phyloP scores from a whole-genome alignment of 2,329 filamentous ascomycete genomes.

The Arachnomyces sp. region DNA sequence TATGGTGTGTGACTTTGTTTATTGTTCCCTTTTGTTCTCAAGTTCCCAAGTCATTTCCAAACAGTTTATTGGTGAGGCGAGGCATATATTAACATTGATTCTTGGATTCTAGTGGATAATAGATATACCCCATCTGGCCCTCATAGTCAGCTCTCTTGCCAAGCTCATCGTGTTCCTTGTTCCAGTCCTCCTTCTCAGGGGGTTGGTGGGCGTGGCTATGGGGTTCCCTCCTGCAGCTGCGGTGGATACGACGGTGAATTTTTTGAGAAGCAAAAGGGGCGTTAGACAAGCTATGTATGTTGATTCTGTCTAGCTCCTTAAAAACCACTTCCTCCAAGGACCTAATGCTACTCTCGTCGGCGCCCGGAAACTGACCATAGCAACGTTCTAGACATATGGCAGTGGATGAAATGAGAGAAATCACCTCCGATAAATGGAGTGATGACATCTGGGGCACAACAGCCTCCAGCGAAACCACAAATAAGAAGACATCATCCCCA shows the following conservation, averaged over 20 bases:
- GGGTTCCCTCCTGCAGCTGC: slow-evolving; percentile 33
- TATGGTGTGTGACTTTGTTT: slow-evolving; percentile 20
- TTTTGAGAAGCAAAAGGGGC: slow-evolving; percentile 41
- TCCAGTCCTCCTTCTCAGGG: slow-evolving; percentile 31
- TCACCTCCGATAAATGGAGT: slow-evolving; percentile 49
- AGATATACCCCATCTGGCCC: slow-evolving; percentile 29
- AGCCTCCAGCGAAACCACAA: slow-evolving; percentile 6
- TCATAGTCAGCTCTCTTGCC: slow-evolving; percentile 31
- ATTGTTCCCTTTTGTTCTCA: background rate
- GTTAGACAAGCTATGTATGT: slow-evolving; percentile 47
- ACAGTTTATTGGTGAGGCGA: background rate
- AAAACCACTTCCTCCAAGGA: background rate
- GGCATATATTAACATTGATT: background rate
- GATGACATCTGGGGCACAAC: slow-evolving; percentile 51
- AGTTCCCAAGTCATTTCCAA: background rate
- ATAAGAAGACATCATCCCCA: slow-evolving; percentile 26
- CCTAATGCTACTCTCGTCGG: background rate
- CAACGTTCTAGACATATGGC: slow-evolving; percentile 42
- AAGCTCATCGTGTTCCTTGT: slow-evolving; percentile 36
- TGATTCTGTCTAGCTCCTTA: background rate
- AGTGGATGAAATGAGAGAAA: slow-evolving; percentile 49
- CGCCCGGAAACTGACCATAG: background rate
- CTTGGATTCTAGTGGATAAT: background rate
- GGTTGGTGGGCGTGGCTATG: slow-evolving; percentile 36
- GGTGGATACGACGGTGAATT: slow-evolving; percentile 41